Conservation (phyloP, 1,139 yeast genomes). For the Lodderomyces parapsilosis region DNA sequence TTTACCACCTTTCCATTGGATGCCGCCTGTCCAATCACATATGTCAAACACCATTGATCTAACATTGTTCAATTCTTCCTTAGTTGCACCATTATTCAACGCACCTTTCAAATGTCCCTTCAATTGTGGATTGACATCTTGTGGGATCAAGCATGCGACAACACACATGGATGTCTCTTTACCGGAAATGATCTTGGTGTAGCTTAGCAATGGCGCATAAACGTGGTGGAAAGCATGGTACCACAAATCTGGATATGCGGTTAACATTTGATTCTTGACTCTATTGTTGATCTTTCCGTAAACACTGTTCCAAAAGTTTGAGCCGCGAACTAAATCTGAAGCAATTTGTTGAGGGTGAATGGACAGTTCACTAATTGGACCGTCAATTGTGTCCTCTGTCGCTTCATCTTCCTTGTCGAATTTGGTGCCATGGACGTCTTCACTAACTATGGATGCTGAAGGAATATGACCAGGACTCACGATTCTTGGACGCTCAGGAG, state of each 20-base stretch:
- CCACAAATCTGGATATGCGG: slow-evolving; percentile 86
- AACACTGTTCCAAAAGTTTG: slow-evolving; percentile 69
- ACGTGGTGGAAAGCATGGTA: slow-evolving; percentile 69
- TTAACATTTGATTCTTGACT: slow-evolving; percentile 63
- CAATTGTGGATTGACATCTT: slow-evolving; percentile 91
- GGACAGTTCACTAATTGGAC: slow-evolving; percentile 36
- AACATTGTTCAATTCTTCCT: slow-evolving; percentile 59
- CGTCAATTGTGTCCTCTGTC: slow-evolving; percentile 40
- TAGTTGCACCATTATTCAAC: slow-evolving; percentile 69
- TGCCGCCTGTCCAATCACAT: slow-evolving; percentile 72
- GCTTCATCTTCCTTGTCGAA: slow-evolving; percentile 20
- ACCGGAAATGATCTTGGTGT: slow-evolving; percentile 58
- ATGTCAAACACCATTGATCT: slow-evolving; percentile 64
- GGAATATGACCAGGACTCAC: slow-evolving; percentile 37
- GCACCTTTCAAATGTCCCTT: slow-evolving; percentile 92
- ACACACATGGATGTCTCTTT: slow-evolving; percentile 77
- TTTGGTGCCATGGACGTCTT: slow-evolving; percentile 40
- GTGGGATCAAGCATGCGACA: slow-evolving; percentile 81
- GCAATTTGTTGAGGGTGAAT: slow-evolving; percentile 29
- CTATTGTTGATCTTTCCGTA: slow-evolving; percentile 73
- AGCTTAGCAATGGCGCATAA: slow-evolving; percentile 76
- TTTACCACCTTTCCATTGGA: slow-evolving; percentile 52
- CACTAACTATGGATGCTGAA: slow-evolving; percentile 40
- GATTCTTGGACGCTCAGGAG: slow-evolving; percentile 31
- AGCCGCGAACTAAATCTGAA: slow-evolving; percentile 48